A percentile compares a stretch with the other conserved stretches of the same genome.
These are phyloP conservation scores for Grosmannia huntii DNA, from an alignment of 2,329 filamentous ascomycete genomes.

Conservation along the genomic window DNA sequence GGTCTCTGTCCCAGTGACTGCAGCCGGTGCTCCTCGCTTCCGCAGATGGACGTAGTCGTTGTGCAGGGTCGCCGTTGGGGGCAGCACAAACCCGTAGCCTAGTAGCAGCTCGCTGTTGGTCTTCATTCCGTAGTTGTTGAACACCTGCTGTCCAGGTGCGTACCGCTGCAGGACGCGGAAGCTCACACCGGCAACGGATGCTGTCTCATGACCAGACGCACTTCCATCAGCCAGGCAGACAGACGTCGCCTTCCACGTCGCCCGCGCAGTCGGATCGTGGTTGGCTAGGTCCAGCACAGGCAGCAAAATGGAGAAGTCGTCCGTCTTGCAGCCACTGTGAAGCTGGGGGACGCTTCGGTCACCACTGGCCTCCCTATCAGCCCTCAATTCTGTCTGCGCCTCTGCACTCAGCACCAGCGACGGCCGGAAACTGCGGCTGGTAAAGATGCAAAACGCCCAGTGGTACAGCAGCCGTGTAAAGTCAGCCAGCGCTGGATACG, in stretches of 20 bases:
- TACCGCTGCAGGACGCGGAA: conserved; percentile 31
- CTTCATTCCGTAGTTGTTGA: conserved; percentile 62
- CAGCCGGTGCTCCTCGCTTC: conserved; percentile 21
- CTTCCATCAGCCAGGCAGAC: conserved; percentile 10
- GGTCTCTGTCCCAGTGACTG: background rate
- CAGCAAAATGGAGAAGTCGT: conserved; percentile 55
- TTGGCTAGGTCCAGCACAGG: conserved; percentile 63
- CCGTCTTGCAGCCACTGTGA: conserved; percentile 26
- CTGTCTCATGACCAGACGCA: background rate
- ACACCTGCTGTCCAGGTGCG: conserved; percentile 40
- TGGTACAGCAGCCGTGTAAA: conserved; percentile 41
- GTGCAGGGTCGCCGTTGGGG: conserved; percentile 33
- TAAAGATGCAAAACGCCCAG: conserved; percentile 54
- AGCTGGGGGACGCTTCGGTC: conserved; percentile 16
- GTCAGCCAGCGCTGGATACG: conserved; percentile 17
- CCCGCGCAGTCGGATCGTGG: conserved; percentile 47
- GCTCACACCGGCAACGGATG: conserved; percentile 16
- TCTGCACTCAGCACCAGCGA: conserved; percentile 37
- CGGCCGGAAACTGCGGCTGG: conserved; percentile 51
- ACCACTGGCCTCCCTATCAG: conserved; percentile 2
- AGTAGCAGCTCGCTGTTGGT: conserved; percentile 60
- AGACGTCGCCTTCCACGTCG: conserved; percentile 43
- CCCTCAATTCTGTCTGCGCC: conserved; percentile 5
- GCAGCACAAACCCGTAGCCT: conserved; percentile 49
- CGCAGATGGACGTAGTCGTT: conserved; percentile 49